Base-by-base conservation (phyloP, 1,284 basidiomycete genomes). In the Apiotrichum gracile region DNA sequence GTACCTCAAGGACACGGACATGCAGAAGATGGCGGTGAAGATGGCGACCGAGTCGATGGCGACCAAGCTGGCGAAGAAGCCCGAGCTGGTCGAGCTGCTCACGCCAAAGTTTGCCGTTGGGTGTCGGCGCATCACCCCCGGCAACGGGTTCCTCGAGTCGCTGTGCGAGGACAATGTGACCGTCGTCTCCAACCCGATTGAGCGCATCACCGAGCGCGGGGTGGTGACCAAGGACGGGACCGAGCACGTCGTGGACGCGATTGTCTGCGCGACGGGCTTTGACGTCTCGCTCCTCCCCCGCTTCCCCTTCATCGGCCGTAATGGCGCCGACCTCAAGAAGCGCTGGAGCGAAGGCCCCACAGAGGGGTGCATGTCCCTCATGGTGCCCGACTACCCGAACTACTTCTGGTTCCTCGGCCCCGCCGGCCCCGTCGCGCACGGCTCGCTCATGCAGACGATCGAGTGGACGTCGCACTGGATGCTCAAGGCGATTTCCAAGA, bases 111-210 rank as follows among this genome's bases (percentile, higher is more conserved):
- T 60, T 50, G 56, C 62, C 1, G 61, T 70, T n/a, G 70, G 68
- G 1, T 74, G 70, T 54, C 61, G 58, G 39, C 56, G 71, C 5
- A 61, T 66, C 1, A 73, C 71, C 0, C 71, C 71, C 12, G 71
- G 71, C 1, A 66, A 66, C 14, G 70, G 70, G 3, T 73, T 67
- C 58, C 65, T 73, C 54, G 70, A 71, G 53, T 63, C 70, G 13
- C 56, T 73, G 22, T 50, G 58, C 17, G 54, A 60, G 50, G 51
- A 55, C 42, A 70, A 70, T 29, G 68, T 71, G 27, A 52, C 61
- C 10, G 56, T 68, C 35, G 57, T 59, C 27, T 42, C 54, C 2
- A 49, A 51, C 5, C 54, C 51, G 44, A 61, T 67, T 46, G 54
- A 52, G 24, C 47, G 51, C 22, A 54, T 65, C 24, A 62, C 56